Base-by-base conservation (phyloP, 192 early-diverging fungal species). In the Coemansia reversa region DNA sequence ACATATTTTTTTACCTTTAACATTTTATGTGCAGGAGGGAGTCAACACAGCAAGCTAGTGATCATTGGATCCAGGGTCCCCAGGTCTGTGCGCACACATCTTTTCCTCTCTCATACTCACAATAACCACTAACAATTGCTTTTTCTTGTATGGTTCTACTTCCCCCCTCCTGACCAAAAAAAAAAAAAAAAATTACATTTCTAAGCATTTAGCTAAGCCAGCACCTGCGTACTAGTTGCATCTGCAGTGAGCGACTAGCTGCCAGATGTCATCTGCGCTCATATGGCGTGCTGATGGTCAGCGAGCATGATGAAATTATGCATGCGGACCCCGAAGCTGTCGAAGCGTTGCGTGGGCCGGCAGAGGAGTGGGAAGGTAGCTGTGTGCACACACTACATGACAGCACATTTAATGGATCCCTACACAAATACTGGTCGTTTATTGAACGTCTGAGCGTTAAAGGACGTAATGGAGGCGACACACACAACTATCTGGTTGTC, bases 211-310 rank as follows among this genome's bases (percentile, higher is more conserved):
- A 72, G 72, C 50, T 67, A 55, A 58, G 45, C 24, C 49, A 49
- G 16, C 55, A 63, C 47, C 52, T 74, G 58, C 61, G 66, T 51
- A 57, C 54, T 18, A 45, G 51, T 54, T 74, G 72, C 50, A 74
- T 58, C 12, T 74, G 72, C 49, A 33, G 11, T 7, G 51, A 49
- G 51, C 27, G 51, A 22, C 76, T 58, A 35, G 60, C 76, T 12
- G 70, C 58, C 55, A 60, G 66, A n/a, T 80, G 77, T 65, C 65
- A 74, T 49, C 54, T 80, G 63, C 71, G 77, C 42, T 61, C 72
- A n/a, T 70, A 53, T 20, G 77, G 77, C 27, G 63, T 80, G 60
- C 27, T 74, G 27, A 66, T 80, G 27, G 60, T 72, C 53, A 63
- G 67, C 48, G 25, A 50, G 5, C 7, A 52, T 42, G 55, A 67